Evolutionary conservation across 1,284 basidiomycete genomes (phyloP).

Genomic region (Taiwanofungus camphoratus): DNA sequence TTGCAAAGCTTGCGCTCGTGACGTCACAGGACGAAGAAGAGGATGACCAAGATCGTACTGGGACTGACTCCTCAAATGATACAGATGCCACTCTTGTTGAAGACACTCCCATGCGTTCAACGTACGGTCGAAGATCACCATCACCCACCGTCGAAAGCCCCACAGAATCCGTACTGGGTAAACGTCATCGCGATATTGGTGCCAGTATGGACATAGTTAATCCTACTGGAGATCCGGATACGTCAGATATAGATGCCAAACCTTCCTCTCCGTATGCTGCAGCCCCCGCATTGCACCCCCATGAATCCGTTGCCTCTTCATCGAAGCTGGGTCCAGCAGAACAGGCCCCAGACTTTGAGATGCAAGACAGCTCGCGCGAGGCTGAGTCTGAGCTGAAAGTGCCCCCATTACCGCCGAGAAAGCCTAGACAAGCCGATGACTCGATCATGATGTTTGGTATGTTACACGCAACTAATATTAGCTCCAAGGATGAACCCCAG

Average conservation of each 20-base stretch:
- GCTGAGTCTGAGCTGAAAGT: conserved; percentile 33
- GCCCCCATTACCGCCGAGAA: conserved; percentile 59
- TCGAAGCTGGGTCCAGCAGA: conserved; percentile 22
- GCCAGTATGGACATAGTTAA: conserved; percentile 38
- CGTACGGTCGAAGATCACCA: conserved; percentile 22
- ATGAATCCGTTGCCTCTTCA: conserved; percentile 12
- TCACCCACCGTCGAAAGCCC: conserved; percentile 18
- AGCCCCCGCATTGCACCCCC: neutral
- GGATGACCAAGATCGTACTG: conserved; percentile 58
- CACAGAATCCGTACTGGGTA: conserved; percentile 63
- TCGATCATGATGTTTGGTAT: conserved; percentile 89
- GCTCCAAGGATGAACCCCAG: conserved; percentile 3
- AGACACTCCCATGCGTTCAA: conserved; percentile 42
- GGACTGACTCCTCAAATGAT: conserved; percentile 76
- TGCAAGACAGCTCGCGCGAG: conserved; percentile 27
- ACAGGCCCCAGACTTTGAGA: conserved; percentile 39
- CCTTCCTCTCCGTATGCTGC: neutral
- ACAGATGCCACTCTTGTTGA: conserved; percentile 82
- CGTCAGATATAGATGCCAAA: neutral
- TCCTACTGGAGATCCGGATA: conserved; percentile 3
- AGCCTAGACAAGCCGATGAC: conserved; percentile 51
- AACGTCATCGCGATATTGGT: conserved; percentile 54
- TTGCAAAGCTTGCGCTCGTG: conserved; percentile 90
- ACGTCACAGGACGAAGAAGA: conserved; percentile 88
- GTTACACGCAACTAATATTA: neutral